Evolutionary conservation across 805 yeast genomes (phyloP), one percentile per base, ranked within the genome.

Genomic region (Tetrapisispora phaffii): DNA sequence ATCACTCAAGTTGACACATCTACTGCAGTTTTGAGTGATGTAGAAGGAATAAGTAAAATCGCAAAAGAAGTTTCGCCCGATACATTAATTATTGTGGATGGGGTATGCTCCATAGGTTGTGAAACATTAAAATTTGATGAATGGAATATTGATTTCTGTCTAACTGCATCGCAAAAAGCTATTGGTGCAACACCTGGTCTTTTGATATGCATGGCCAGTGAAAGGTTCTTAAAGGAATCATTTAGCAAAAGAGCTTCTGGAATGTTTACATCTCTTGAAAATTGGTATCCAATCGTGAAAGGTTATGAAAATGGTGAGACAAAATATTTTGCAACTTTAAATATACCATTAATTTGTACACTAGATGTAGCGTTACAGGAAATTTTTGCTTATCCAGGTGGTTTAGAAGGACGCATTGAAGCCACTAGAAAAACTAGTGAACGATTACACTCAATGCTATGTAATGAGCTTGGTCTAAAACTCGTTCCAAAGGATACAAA

Each of bases 1-100:
- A 75, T 89, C 57, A 90, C 97, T 35, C 97, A 90, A 56, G 96
- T 93, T 33, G 98, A 93, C 65, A 93, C 97, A 38, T 87, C 96
- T 1, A 87, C 97, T 31, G 95, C 95, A n/a, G 96, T 90, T 35
- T 76, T 88, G 34, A 71, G 80, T 38, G 82, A 85, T 58, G 80
- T 90, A 50, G 71, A 76, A 58, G 68, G 71, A 16, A 72, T 88
- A 46, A 66, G 94, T 23, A 67, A 65, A 43, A 52, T 80, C n/a
- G 82, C 85, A 48, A 77, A 79, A 56, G 59, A 68, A 50, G 67
- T 72, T 1, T 76, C 87, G 4, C 97, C 97, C 44, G 83, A 84
- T 26, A 77, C 96, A 21, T 73, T 90, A 49, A 72, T 90, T 44
- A 69, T 87, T 42, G 95, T 90, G 34, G 98, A 90, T 64, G 96